phyloP scores from a whole-genome alignment of 352 stramenopile genomes.

The Paralagenidium karlingii region DNA sequence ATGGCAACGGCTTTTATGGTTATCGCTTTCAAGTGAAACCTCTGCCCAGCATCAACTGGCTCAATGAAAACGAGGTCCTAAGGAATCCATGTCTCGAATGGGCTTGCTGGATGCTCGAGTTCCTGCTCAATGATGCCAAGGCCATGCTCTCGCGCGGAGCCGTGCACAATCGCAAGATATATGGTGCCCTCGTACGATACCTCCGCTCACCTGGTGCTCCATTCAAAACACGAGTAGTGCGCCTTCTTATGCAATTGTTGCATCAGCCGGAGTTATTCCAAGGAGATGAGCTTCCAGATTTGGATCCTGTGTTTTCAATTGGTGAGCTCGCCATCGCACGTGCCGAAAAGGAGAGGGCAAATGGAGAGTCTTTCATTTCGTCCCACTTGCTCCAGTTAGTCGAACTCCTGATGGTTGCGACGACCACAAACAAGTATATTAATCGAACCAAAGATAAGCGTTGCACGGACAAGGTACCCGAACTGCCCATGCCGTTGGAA shows the following conservation, averaged over 20 bases:
- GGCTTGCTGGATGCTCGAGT: slow-evolving; percentile 75
- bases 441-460: neutral
- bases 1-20: slow-evolving; percentile 49
- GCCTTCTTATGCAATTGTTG: slow-evolving; percentile 64
- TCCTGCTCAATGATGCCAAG: slow-evolving; percentile 62
- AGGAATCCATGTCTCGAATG: slow-evolving; percentile 67
- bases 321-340: slow-evolving; percentile 35
- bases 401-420: slow-evolving; percentile 52
- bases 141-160: slow-evolving; percentile 47
- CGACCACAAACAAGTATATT: slow-evolving; percentile 8
- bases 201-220: slow-evolving; percentile 61
- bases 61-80: slow-evolving; percentile 66
- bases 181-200: slow-evolving; percentile 67
- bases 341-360: slow-evolving; percentile 23
- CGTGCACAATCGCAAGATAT: slow-evolving; percentile 75
- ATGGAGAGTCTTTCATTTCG: slow-evolving; percentile 51
- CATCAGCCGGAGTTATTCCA: slow-evolving; percentile 48
- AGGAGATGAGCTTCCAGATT: slow-evolving; percentile 31
- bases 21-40: slow-evolving; percentile 77
- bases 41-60: slow-evolving; percentile 67
- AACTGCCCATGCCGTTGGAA: slow-evolving; percentile 28
- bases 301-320: slow-evolving; percentile 51
- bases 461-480: slow-evolving; percentile 8
- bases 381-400: slow-evolving; percentile 64
- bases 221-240: slow-evolving; percentile 68